Conservation (phyloP, 2,329 filamentous ascomycete genomes). For the Penicillium polonicum region DNA sequence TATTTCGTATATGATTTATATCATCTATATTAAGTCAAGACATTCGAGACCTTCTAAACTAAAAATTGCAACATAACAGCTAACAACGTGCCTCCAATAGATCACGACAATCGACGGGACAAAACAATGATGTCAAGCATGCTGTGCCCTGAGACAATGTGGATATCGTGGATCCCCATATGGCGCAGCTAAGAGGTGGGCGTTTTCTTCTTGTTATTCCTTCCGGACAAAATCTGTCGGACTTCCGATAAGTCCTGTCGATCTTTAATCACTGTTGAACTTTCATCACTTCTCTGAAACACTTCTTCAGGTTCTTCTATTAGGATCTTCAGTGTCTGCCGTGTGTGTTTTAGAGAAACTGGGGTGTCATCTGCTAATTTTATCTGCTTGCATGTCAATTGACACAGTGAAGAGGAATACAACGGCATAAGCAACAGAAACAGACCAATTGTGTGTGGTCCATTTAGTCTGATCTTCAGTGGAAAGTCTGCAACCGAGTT, state of each 20-base stretch:
- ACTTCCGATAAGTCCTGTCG: slow-evolving; percentile 1
- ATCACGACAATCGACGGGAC: neutral
- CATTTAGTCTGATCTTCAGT: neutral
- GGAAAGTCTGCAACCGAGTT: neutral
- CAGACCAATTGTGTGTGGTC: neutral
- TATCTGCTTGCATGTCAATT: neutral
- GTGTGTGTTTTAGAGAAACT: neutral
- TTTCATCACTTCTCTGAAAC: neutral
- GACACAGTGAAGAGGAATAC: neutral
- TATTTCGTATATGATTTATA: neutral
- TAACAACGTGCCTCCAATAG: neutral
- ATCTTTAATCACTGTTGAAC: neutral
- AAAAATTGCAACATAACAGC: neutral
- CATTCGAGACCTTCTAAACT: neutral
- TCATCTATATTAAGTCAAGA: neutral
- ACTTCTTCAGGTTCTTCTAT: neutral
- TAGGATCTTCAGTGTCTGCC: slow-evolving; percentile 1
- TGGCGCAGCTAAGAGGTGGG: slow-evolving; percentile 1
- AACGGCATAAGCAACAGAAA: neutral
- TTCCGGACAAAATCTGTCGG: neutral
- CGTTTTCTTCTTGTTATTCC: neutral
- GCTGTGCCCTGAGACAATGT: slow-evolving; percentile 7
- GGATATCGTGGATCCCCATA: neutral
- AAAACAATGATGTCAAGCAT: slow-evolving; percentile 2
- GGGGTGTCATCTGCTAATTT: neutral